These are phyloP conservation scores for Penicillium sp. DNA, from an alignment of 2,329 filamentous ascomycete genomes.

Conservation along the genomic window DNA sequence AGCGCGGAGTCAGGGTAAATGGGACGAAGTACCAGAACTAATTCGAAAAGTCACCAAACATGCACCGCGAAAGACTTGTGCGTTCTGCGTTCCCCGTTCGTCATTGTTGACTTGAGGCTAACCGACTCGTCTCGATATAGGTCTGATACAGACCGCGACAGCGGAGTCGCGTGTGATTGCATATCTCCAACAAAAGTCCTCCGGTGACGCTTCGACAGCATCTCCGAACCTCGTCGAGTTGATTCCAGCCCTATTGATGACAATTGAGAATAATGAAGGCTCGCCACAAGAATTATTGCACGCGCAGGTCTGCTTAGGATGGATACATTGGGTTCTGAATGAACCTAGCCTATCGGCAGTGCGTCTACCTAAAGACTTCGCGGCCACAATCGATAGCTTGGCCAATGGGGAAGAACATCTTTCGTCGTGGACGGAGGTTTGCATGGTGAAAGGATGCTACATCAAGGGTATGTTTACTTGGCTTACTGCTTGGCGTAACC, in stretches of 20 bases:
- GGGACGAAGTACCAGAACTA: conserved; percentile 81
- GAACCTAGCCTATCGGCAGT: conserved; percentile 62
- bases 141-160: conserved; percentile 66
- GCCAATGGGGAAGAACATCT: conserved; percentile 51
- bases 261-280: conserved; percentile 57
- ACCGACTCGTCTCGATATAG: conserved; percentile 43
- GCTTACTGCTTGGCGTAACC: conserved; percentile 1
- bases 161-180: conserved; percentile 64
- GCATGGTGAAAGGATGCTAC: conserved; percentile 73
- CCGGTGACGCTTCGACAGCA: conserved; percentile 32
- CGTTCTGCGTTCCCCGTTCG: conserved; percentile 45
- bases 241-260: conserved; percentile 43
- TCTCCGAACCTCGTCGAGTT: conserved; percentile 44
- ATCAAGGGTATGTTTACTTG: conserved; percentile 60
- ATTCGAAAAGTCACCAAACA: conserved; percentile 94
- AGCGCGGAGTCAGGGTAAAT: conserved; percentile 82
- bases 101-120: conserved; percentile 15
- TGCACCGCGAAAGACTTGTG: conserved; percentile 80
- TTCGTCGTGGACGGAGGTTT: conserved; percentile 76
- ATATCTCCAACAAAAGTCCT: conserved; percentile 41
- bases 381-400: conserved; percentile 52
- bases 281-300: conserved; percentile 62
- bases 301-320: conserved; percentile 76
- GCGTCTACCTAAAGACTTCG: conserved; percentile 62
- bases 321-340: conserved; percentile 74